phyloP scores from a whole-genome alignment of 306 rosid species.

The Vachellia collinsii region DNA sequence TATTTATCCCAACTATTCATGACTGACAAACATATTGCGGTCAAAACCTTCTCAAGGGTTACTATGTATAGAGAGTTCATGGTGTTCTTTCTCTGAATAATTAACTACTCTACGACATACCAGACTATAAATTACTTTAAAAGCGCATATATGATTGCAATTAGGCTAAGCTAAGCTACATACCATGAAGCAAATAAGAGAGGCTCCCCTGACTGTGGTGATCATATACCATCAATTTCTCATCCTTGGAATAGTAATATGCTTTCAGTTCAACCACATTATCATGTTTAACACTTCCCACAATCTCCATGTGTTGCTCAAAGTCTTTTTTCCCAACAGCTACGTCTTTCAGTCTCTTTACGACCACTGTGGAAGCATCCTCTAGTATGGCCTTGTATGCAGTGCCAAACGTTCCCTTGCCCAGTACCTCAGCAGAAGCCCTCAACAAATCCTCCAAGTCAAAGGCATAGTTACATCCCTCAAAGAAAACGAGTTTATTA shows the following conservation, averaged over 20 bases:
- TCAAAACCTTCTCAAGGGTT: slow-evolving; percentile 8
- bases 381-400: slow-evolving; percentile 82
- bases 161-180: slow-evolving; percentile 30
- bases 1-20: neutral
- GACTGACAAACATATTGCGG: neutral
- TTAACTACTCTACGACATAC: neutral
- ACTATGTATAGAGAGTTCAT: neutral
- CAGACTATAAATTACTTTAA: neutral
- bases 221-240: slow-evolving; percentile 76
- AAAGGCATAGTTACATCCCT: slow-evolving; percentile 75
- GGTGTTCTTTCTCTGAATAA: neutral
- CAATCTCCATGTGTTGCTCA: slow-evolving; percentile 83
- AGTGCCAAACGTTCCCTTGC: slow-evolving; percentile 90
- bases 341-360: slow-evolving; percentile 85
- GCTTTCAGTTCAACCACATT: slow-evolving; percentile 88
- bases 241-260: slow-evolving; percentile 76
- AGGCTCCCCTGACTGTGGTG: slow-evolving; percentile 70
- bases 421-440: slow-evolving; percentile 94
- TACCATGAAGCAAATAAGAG: slow-evolving; percentile 82
- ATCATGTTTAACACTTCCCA: slow-evolving; percentile 78
- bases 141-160: neutral
- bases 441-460: slow-evolving; percentile 92
- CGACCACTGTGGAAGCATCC: slow-evolving; percentile 80
- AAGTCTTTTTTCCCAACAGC: slow-evolving; percentile 70
- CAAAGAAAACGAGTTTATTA: slow-evolving; percentile 78